Base-by-base conservation (phyloP, 805 yeast genomes). In the Starmerella davenportii region DNA sequence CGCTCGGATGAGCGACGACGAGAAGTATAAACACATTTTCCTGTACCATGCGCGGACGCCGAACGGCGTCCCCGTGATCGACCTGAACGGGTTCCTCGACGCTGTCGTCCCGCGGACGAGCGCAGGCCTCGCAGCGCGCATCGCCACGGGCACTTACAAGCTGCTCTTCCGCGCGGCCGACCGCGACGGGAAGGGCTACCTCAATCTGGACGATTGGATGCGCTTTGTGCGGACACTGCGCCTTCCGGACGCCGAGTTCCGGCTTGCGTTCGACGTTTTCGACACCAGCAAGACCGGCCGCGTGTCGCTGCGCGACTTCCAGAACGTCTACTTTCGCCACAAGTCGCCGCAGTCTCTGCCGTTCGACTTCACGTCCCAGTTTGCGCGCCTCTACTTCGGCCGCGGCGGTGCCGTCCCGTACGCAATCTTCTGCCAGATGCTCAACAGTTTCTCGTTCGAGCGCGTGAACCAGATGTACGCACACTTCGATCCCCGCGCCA, bases 101-200 rank as follows among this genome's bases (percentile, higher is more conserved):
- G 62, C 70, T 19, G 51, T 68, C 31, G 66, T 66, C 3, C 67
- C 67, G 25, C 55, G 58, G 11, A 68, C 68, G 51, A 65, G 69
- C 48, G 66, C 67, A 45, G 65, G 65, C 47, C 5, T 7, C 13
- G 32, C 8, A 8, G 8, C 15, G 8, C 19, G 16, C 19, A 65
- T 74, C 38, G 66, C 74, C 14, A 60, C 70, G 11, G 65, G 72
- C 45, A 67, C 78, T 3, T 72, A 72, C 55, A 79, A 78, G 4
- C 66, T 85, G 43, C 72, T 87, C 36, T 87, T 79, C 54, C 64
- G 78, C 40, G 73, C 82, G 21, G 81, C 93, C 14, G 96, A 87
- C 59, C 70, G 70, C 42, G 64, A 67, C 30, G 63, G 66, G 40
- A 70, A 72, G 47, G 95, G 95, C 5, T 74, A 66, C 42, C 64